Conservation (phyloP, 768 basidiomycete species). For the Naganishia vaughanmartiniae region DNA sequence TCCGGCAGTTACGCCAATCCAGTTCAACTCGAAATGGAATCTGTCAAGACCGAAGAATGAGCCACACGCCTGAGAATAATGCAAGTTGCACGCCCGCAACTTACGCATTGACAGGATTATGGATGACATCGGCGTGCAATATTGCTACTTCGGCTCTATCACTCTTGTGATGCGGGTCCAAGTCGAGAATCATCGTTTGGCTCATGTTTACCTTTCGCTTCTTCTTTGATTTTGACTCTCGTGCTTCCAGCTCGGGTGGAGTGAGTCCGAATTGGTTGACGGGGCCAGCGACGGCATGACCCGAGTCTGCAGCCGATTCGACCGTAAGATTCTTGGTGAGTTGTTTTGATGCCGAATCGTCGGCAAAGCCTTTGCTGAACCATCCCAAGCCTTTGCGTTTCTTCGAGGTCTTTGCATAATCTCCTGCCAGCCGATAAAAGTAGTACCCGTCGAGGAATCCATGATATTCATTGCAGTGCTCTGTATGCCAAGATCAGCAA, state of each 20-base stretch:
- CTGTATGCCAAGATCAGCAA: conserved; percentile 41
- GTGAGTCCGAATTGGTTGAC: conserved; percentile 22
- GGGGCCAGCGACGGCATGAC: conserved; percentile 2
- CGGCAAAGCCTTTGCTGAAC: conserved; percentile 56
- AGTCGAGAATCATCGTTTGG: conserved; percentile 84
- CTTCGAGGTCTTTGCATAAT: conserved; percentile 61
- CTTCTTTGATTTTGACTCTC: conserved; percentile 27
- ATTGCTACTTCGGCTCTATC: conserved; percentile 84
- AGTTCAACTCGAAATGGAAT: conserved; percentile 95
- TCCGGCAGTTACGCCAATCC: conserved; percentile 90
- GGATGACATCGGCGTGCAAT: conserved; percentile 89
- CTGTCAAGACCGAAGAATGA: conserved; percentile 29
- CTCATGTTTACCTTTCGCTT: conserved; percentile 58
- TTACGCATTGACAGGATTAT: conserved; percentile 80
- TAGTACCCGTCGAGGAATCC: conserved; percentile 89
- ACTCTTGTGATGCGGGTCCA: conserved; percentile 62
- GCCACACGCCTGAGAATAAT: neutral
- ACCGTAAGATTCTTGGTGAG: conserved; percentile 7
- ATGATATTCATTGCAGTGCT: conserved; percentile 74
- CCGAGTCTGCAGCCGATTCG: conserved; percentile 1
- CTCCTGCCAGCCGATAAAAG: conserved; percentile 77
- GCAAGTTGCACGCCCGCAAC: conserved; percentile 22
- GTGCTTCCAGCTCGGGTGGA: conserved; percentile 25
- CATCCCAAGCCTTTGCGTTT: conserved; percentile 67
- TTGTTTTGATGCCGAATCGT: conserved; percentile 18